Evolutionary conservation across 169 alveolate species (phyloP).

Genomic region (Plasmodium berghei): DNA sequence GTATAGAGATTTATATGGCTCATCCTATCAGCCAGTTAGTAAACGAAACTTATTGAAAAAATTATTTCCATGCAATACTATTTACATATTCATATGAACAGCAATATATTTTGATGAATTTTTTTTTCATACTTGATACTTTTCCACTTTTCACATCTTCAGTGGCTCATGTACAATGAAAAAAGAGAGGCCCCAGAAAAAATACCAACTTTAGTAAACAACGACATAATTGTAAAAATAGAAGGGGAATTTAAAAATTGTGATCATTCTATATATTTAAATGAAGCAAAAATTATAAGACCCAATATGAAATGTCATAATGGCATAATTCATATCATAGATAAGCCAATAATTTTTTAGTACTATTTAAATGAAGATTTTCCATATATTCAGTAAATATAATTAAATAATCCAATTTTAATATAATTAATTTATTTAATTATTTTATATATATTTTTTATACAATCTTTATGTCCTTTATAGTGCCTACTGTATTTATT

Average conservation of each 20-base stretch:
- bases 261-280: conserved; percentile 77
- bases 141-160: background rate
- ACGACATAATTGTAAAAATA: conserved; percentile 77
- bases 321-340: conserved; percentile 85
- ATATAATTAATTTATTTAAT: no score
- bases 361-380: background rate
- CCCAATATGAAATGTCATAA: conserved; percentile 86
- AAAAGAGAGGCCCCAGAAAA: conserved; percentile 82
- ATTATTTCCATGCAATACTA: background rate
- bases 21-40: conserved; percentile 82
- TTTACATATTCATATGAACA: background rate
- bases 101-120: background rate
- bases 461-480: no score
- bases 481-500: no score
- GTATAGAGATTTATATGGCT: conserved; percentile 85
- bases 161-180: conserved; percentile 82
- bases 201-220: conserved; percentile 67
- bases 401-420: no score
- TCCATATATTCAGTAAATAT: no score
- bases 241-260: conserved; percentile 78
- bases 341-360: conserved; percentile 78
- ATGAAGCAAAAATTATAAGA: conserved; percentile 81
- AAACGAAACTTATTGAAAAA: background rate
- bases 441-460: no score
- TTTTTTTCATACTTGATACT: background rate